phyloP scores from a whole-genome alignment of 1,284 basidiomycete species.

The Malassezia nana region DNA sequence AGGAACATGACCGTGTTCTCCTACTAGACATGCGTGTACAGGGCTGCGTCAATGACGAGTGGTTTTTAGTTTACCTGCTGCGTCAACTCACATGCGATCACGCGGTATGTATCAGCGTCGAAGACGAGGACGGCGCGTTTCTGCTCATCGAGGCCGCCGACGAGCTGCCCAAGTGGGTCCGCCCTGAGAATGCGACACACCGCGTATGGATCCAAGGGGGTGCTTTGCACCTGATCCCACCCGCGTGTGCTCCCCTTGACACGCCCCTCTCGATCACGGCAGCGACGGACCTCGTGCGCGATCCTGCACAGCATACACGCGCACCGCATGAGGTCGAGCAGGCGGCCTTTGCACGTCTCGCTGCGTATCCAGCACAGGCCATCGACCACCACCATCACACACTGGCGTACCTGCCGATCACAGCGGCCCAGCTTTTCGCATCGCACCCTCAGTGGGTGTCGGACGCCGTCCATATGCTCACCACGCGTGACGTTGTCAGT shows the following conservation, averaged over 20 bases:
- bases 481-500: constrained; percentile 22
- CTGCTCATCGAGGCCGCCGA: constrained; percentile 93
- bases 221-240: constrained; percentile 72
- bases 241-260: constrained; percentile 54
- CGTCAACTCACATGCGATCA: constrained; percentile 13
- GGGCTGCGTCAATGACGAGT: constrained; percentile 90
- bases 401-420: constrained; percentile 66
- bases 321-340: constrained; percentile 49
- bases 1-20: constrained; percentile 40
- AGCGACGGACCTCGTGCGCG: constrained; percentile 60
- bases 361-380: constrained; percentile 53
- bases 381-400: constrained; percentile 57
- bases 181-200: constrained; percentile 78
- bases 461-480: constrained; percentile 15
- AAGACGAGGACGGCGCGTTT: constrained; percentile 90
- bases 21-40: constrained; percentile 73
- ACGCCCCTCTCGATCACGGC: constrained; percentile 57
- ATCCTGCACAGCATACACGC: constrained; percentile 54
- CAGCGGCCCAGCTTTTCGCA: constrained; percentile 63
- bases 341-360: constrained; percentile 31
- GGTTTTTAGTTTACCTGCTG: constrained; percentile 75
- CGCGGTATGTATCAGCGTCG: constrained; percentile 49
- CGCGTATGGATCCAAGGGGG: constrained; percentile 82
- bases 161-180: constrained; percentile 76
- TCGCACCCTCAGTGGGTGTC: background rate